Evolutionary conservation across 208 protist genomes (phyloP), one percentile per base, ranked within the genome.

Genomic region (Endotrypanum monterogeii): DNA sequence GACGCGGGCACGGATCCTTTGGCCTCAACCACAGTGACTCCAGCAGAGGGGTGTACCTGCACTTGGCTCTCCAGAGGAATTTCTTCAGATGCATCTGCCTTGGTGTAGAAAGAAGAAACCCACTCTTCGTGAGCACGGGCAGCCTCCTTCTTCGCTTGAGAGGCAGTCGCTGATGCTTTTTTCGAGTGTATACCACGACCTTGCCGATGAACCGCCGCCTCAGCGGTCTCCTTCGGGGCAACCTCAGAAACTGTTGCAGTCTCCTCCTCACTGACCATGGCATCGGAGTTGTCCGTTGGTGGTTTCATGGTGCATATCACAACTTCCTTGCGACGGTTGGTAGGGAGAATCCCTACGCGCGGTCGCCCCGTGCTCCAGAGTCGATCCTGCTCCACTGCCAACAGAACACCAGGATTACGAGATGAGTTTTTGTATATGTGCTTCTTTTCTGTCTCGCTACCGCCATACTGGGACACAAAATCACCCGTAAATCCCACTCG

Each of bases 31-130:
- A 85, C 70, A 23, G 62, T 76, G 11, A 85, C 81, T 1, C 81
- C 81, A 30, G 81, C 71, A 18, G 78, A 76, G 0, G 81, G 81
- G 9, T 23, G 16, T 50, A 85, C 76, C 65, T 80, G 69, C 46
- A 85, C 71, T 67, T 84, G 80, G 28, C 78, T 71, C 61, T 78
- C 71, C 55, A 84, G 52, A 46, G 77, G 73, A 3, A 69, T 54
- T 63, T 73, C 76, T 35, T 67, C 76, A 0, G 76, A 46, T 0
- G 65, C 56, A 37, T 76, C 70, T 3, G 55, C 68, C 8, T 70
- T 73, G 6, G 30, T 73, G 71, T 76, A 81, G 65, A 81, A 76
- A 23, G 76, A 76, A 6, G 76, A 48, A 6, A 55, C 61, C 76
- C 76, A 81, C 66, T 46, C 71, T 71, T 76, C 76, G n/a, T 56